These are phyloP conservation scores for Cairneyella variabilis DNA, from an alignment of 495 filamentous ascomycete genomes.

Conservation along the genomic window DNA sequence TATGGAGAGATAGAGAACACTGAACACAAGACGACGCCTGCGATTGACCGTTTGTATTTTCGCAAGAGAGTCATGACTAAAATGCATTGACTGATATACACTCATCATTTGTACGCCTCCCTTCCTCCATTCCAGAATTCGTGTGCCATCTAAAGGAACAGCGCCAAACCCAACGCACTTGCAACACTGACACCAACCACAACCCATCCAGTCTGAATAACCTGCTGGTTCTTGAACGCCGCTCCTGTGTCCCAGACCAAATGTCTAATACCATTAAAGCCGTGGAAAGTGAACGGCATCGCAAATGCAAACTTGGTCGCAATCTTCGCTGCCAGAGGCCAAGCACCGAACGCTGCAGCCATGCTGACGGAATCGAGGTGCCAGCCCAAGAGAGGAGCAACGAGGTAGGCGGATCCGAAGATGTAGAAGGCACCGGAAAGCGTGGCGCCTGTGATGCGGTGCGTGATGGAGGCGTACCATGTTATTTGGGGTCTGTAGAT, in stretches of 20 bases:
- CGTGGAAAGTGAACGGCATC: conserved; percentile 85
- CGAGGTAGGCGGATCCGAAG: conserved; percentile 80
- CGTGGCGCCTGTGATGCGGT: conserved; percentile 75
- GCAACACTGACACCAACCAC: conserved; percentile 66
- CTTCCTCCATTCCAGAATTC: too few relatives aligned
- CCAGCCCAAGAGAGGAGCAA: conserved; percentile 74
- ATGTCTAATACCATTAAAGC: conserved; percentile 84
- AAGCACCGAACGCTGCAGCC: conserved; percentile 70
- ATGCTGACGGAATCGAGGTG: conserved; percentile 79
- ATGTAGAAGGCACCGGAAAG: conserved; percentile 77
- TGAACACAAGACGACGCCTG: too few relatives aligned
- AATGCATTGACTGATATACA: too few relatives aligned
- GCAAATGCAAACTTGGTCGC: conserved; percentile 68
- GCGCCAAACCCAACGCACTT: conserved; percentile 57
- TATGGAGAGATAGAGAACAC: too few relatives aligned
- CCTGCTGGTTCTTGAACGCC: conserved; percentile 63
- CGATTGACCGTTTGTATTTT: too few relatives aligned
- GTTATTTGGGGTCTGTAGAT: conserved; percentile 91
- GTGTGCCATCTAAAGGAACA: conserved; percentile 40
- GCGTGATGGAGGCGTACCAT: conserved; percentile 68
- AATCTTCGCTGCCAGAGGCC: conserved; percentile 62
- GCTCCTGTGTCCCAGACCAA: conserved; percentile 77
- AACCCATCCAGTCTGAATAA: conserved; percentile 71
- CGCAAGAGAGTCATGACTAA: too few relatives aligned
- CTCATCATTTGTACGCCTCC: too few relatives aligned